Evolutionary conservation across 2,329 filamentous ascomycete genomes (phyloP).

Genomic region (Phyllosticta capitalensis): DNA sequence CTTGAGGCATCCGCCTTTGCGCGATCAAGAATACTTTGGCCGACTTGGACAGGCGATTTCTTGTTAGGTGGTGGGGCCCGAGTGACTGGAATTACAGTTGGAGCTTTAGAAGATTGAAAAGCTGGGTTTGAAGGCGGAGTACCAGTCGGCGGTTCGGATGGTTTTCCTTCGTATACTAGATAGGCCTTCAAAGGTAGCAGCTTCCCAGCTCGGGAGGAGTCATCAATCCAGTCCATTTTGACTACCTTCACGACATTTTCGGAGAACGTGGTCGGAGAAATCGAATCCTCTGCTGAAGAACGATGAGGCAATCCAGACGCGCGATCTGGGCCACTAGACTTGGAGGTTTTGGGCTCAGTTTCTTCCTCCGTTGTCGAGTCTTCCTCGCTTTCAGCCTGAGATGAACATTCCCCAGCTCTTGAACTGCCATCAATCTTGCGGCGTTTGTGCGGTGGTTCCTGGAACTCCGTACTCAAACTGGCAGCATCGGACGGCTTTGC

Average conservation of each 20-base stretch:
- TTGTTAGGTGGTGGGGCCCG: background rate
- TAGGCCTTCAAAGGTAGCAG: slow-evolving; percentile 40
- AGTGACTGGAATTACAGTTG: background rate
- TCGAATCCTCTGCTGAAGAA: background rate
- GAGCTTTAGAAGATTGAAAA: background rate
- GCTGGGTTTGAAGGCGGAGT: slow-evolving; percentile 8
- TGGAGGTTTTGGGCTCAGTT: background rate
- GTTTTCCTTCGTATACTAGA: slow-evolving; percentile 42
- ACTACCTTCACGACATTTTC: slow-evolving; percentile 38
- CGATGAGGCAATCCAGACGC: background rate
- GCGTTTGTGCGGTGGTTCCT: slow-evolving; percentile 12
- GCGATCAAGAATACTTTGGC: slow-evolving; percentile 40
- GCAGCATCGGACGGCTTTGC: slow-evolving; percentile 17
- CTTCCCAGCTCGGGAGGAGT: slow-evolving; percentile 34
- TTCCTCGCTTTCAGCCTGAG: background rate
- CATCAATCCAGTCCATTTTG: slow-evolving; percentile 45
- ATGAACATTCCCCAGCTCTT: background rate
- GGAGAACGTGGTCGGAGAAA: background rate
- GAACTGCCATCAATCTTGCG: slow-evolving; percentile 13
- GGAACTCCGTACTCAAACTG: background rate
- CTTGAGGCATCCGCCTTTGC: slow-evolving; percentile 40
- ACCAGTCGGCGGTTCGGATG: slow-evolving; percentile 28
- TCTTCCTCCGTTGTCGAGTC: slow-evolving; percentile 22
- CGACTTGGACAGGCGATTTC: background rate
- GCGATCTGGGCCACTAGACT: background rate